phyloP scores from a whole-genome alignment of 768 basidiomycete species.

The Crucibulum laeve region DNA sequence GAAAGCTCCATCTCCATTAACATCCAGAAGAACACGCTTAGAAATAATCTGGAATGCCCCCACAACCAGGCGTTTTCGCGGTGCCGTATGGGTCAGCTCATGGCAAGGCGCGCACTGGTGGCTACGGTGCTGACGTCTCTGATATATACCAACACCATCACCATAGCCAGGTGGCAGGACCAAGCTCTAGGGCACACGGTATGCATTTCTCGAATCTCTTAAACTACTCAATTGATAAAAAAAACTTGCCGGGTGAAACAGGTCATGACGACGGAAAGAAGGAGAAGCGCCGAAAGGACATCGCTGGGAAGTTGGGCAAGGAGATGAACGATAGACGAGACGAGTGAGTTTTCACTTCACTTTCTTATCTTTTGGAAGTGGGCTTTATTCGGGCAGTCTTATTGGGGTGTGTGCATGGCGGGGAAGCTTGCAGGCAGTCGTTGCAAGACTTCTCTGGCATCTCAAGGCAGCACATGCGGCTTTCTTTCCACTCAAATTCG shows the following conservation, averaged over 20 bases:
- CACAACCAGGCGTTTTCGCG: constrained; percentile 66
- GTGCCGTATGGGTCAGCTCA: constrained; percentile 45
- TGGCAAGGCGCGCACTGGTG: constrained; percentile 11
- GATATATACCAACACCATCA: constrained; percentile 33
- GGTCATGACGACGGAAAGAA: constrained; percentile 40
- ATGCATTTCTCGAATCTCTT: constrained; percentile 10
- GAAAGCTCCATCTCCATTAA: too few relatives aligned
- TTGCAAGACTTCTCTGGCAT: too few relatives aligned
- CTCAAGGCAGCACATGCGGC: too few relatives aligned
- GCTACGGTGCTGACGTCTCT: constrained; percentile 16
- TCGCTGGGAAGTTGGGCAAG: constrained; percentile 66
- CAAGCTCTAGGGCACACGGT: constrained; percentile 39
- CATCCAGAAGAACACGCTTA: too few relatives aligned
- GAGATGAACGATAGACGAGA: constrained; percentile 73
- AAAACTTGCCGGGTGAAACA: constrained; percentile 1
- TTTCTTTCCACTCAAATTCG: constrained; percentile 2
- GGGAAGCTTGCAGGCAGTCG: too few relatives aligned
- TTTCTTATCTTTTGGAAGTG: constrained; percentile 5
- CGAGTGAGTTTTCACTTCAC: constrained; percentile 47
- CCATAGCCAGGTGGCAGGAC: constrained; percentile 35
- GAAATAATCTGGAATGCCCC: constrained; percentile 44
- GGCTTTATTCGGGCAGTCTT: too few relatives aligned
- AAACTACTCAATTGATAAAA: constrained; percentile 3
- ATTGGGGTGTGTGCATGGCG: too few relatives aligned
- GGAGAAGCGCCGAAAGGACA: constrained; percentile 66